Percentiles rank a stretch among this genome's conserved stretches.
Evolutionary conservation across 2,329 filamentous ascomycete genomes (phyloP).

Genomic region (Cladophialophora psammophila): DNA sequence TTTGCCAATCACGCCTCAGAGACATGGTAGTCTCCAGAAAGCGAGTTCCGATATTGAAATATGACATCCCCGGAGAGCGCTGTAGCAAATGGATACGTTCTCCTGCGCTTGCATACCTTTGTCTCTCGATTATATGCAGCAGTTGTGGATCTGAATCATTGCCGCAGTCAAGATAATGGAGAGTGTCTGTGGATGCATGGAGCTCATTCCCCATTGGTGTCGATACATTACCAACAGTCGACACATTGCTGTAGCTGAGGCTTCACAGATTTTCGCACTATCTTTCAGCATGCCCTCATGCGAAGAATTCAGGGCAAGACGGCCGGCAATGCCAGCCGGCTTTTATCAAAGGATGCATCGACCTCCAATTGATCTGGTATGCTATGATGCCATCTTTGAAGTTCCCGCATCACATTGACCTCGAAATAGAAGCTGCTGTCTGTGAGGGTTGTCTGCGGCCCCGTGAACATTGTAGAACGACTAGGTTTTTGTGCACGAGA

Average conservation of each 20-base stretch:
- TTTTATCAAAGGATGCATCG: constrained; percentile 5
- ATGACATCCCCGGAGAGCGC: constrained; percentile 33
- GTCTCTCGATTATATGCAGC: constrained; percentile 26
- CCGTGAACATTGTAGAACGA: neutral
- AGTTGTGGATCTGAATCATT: constrained; percentile 26
- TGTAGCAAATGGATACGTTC: constrained; percentile 44
- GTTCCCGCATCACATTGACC: constrained; percentile 7
- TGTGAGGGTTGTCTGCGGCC: constrained; percentile 2
- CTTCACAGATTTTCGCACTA: neutral
- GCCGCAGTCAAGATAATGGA: constrained; percentile 26
- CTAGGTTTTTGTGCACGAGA: neutral
- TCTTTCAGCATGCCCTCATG: neutral
- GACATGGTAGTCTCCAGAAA: constrained; percentile 34
- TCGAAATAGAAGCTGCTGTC: constrained; percentile 2
- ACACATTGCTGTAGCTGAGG: constrained; percentile 16
- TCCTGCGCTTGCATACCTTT: constrained; percentile 48
- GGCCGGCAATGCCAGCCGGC: neutral
- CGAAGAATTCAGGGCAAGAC: constrained; percentile 2
- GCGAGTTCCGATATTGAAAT: constrained; percentile 34
- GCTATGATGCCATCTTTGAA: constrained; percentile 1
- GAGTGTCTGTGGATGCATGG: constrained; percentile 25
- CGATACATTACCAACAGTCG: constrained; percentile 20
- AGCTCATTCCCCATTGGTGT: constrained; percentile 16
- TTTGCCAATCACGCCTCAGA: constrained; percentile 24
- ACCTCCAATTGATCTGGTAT: constrained; percentile 2